phyloP scores from a whole-genome alignment of 2,329 filamentous ascomycete species.

The Dactylellina sp. region DNA sequence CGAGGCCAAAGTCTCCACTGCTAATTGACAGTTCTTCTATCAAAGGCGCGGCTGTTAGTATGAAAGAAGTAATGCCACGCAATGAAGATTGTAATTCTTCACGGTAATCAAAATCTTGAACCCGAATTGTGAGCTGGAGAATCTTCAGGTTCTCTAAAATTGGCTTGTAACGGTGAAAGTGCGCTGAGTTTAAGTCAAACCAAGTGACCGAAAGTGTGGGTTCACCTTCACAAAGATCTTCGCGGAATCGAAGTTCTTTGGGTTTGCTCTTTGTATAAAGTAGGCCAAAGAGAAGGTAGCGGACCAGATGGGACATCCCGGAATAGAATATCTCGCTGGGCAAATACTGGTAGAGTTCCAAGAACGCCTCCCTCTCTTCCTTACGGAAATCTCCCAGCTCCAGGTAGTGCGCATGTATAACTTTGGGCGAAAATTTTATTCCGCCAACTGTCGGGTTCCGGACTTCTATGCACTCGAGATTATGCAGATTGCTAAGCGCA shows the following conservation, averaged over 20 bases:
- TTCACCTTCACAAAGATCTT: neutral
- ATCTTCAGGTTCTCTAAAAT: neutral
- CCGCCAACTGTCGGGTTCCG: neutral
- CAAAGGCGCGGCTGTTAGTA: neutral
- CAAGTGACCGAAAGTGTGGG: neutral
- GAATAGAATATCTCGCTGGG: no score
- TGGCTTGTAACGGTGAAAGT: neutral
- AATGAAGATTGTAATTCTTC: neutral
- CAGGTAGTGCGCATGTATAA: slow-evolving; percentile 14
- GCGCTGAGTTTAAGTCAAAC: neutral
- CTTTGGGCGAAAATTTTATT: neutral
- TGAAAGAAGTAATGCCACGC: neutral
- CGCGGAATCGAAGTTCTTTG: slow-evolving; percentile 12
- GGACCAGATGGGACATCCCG: neutral
- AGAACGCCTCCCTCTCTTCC: neutral
- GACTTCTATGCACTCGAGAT: slow-evolving; percentile 28
- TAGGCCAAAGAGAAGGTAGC: neutral
- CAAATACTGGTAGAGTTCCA: neutral
- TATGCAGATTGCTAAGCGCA: slow-evolving; percentile 12
- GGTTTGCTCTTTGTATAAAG: neutral
- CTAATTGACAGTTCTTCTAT: neutral
- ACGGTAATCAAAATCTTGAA: no score
- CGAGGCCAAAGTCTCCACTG: no score
- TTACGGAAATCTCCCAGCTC: neutral
- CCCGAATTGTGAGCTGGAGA: neutral